Evolutionary conservation across 208 protist genomes (phyloP), one percentile per base, ranked within the genome.

Genomic region (Wallacemonas rigidus): DNA sequence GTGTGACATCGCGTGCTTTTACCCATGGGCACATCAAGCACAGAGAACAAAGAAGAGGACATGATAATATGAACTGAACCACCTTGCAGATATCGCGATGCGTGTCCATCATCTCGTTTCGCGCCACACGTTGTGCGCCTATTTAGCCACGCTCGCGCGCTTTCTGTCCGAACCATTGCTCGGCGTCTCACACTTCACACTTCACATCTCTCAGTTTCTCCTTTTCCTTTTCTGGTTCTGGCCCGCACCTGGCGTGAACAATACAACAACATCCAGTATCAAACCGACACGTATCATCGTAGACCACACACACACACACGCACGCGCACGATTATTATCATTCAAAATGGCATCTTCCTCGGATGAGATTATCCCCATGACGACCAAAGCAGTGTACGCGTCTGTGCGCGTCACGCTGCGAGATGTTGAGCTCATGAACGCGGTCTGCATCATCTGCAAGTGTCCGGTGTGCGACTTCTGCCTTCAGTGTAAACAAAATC

Each of bases 291-390:
- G 26, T 26, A 26, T 26, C 26, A 26, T 51, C 47, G 1, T 8
- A 53, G 15, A 9, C 9, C 53, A 58, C 53, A 58, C 53, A 1
- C 53, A 58, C 53, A 58, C 53, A 58, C 53, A 58, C 53, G 26
- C 53, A 57, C 14, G 26, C 53, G 26, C 53, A 58, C 56, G 26
- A 26, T 26, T 26, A 26, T 26, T 26, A 26, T 26, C 26, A 26
- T 38, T 2, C 43, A n/a, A 14, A 8, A 65, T 48, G 60, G 50
- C 3, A 4, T n/a, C 40, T 14, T 48, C 57, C 2, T 40, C 60
- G 14, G 64, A 65, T n/a, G 69, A 71, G 45, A 68, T 81, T 43
- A 81, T 85, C 35, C 72, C 76, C 6, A 85, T 85, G 36, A 50
- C 60, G 12, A 85, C 76, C 50, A 77, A 74, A 58, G 74, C 74